phyloP scores from a whole-genome alignment of 1,139 yeast species.

The Debaryomyces sp. region DNA sequence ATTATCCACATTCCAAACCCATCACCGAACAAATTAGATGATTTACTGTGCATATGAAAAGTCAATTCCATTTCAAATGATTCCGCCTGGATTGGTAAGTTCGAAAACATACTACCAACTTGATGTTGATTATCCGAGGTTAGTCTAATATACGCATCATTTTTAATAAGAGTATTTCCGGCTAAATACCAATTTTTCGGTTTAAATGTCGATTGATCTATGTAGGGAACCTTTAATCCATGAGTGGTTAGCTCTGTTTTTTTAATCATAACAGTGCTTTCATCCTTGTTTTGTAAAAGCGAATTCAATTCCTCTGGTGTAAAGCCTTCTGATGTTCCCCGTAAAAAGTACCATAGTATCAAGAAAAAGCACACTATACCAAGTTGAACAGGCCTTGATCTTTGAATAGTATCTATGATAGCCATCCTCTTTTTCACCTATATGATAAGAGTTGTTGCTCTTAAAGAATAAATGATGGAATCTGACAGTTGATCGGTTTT shows the following conservation, averaged over 20 bases:
- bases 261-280: constrained; percentile 32
- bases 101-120: constrained; percentile 53
- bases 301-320: constrained; percentile 50
- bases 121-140: constrained; percentile 59
- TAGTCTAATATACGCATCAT: constrained; percentile 54
- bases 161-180: constrained; percentile 60
- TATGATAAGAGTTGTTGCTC: neutral
- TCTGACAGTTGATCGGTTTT: neutral
- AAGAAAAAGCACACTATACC: constrained; percentile 4
- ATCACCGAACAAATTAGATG: constrained; percentile 63
- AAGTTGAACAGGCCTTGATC: constrained; percentile 18
- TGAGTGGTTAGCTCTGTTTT: constrained; percentile 39
- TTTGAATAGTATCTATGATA: constrained; percentile 4
- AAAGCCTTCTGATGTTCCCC: constrained; percentile 22
- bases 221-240: constrained; percentile 44
- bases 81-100: constrained; percentile 45
- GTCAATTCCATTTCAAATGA: constrained; percentile 71
- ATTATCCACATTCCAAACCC: constrained; percentile 84
- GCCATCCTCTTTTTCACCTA: constrained; percentile 2
- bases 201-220: constrained; percentile 44
- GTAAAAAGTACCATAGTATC: constrained; percentile 12
- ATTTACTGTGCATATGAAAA: constrained; percentile 57
- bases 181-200: constrained; percentile 50
- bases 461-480: neutral
- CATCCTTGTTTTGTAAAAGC: constrained; percentile 41